These are phyloP conservation scores for Picea glauca DNA, from an alignment of 75 land plant species.

Conservation along the genomic window DNA sequence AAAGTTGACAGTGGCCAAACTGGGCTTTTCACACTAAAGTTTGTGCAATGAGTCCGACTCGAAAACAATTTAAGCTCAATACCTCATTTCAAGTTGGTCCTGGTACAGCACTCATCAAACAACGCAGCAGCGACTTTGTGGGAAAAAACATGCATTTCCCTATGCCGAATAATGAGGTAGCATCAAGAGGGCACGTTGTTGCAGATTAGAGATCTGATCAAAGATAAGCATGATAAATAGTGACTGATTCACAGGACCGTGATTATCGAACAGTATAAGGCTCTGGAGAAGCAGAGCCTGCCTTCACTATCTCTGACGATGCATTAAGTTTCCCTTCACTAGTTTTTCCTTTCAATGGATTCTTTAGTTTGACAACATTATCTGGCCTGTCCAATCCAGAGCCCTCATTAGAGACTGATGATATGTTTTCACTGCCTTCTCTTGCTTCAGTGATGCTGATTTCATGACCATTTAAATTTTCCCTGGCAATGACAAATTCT, in stretches of 20 bases:
- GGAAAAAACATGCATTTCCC: neutral
- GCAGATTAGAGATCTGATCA: neutral
- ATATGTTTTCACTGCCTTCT: neutral
- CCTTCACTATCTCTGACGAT: constrained; percentile 1
- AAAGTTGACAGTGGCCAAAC: constrained; percentile 7
- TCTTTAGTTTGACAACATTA: neutral
- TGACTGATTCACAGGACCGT: neutral
- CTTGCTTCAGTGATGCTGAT: neutral
- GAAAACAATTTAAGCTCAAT: constrained; percentile 2
- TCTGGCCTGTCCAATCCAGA: neutral
- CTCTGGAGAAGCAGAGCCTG: constrained; percentile 9
- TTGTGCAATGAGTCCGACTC: neutral
- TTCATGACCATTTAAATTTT: constrained; percentile 6
- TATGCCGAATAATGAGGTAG: constrained; percentile 3
- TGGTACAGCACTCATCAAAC: neutral
- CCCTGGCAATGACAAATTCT: neutral
- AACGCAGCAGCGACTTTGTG: neutral
- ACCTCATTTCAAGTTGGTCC: neutral
- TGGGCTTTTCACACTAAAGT: neutral
- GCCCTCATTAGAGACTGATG: neutral
- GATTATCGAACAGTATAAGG: constrained; percentile 6
- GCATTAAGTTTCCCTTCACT: constrained; percentile 9
- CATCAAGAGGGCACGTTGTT: neutral
- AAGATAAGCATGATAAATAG: neutral
- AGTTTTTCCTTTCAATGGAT: neutral